Evolutionary conservation across 2,329 filamentous ascomycete genomes (phyloP).

Genomic region (Zymoseptoria brevis): DNA sequence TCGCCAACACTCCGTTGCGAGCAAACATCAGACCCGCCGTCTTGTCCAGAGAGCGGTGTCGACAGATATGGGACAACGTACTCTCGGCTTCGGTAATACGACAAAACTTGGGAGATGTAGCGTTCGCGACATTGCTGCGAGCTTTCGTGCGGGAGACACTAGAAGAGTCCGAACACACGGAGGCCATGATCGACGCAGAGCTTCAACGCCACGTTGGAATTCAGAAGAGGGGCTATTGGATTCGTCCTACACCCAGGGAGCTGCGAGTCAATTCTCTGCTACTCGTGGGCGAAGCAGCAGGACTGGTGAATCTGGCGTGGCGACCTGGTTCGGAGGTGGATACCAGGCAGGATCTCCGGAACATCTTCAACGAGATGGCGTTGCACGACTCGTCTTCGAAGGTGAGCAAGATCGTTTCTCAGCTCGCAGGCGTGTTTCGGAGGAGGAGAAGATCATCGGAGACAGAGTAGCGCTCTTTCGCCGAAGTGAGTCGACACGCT

Average conservation of each 20-base stretch:
- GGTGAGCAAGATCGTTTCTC: neutral
- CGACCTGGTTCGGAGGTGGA: neutral
- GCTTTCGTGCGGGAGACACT: neutral
- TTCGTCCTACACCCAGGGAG: neutral
- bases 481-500: slow-evolving; percentile 67
- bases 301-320: neutral
- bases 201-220: neutral
- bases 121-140: neutral
- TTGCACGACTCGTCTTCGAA: neutral
- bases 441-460: slow-evolving; percentile 7
- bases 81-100: neutral
- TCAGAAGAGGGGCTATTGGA: neutral
- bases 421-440: neutral
- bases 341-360: neutral
- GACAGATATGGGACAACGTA: neutral
- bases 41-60: neutral
- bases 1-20: neutral
- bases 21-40: neutral
- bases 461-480: slow-evolving; percentile 68
- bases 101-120: neutral
- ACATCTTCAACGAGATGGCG: neutral
- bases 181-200: neutral
- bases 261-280: neutral
- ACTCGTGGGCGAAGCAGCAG: neutral
- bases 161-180: neutral